phyloP scores from a whole-genome alignment of 805 yeast genomes.

The Ogataea haglerorum region DNA sequence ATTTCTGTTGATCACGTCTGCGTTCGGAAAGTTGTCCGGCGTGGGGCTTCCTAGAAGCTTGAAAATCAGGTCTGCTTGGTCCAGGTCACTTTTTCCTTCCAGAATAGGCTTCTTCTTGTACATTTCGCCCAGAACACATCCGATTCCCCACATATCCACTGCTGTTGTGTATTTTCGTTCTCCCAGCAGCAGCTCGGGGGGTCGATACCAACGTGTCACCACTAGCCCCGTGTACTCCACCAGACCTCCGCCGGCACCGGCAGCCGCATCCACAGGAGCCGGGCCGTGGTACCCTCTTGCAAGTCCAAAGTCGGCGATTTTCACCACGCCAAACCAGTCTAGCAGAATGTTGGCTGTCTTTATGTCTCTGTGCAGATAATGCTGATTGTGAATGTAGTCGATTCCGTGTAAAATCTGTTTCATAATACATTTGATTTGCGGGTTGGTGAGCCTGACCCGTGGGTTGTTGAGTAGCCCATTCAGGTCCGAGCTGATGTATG shows the following conservation, averaged over 20 bases:
- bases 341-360: conserved; percentile 94
- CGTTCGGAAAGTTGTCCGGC: conserved; percentile 57
- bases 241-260: conserved; percentile 52
- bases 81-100: conserved; percentile 80
- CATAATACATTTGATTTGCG: conserved; percentile 82
- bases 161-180: conserved; percentile 88
- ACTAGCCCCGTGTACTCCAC: conserved; percentile 61
- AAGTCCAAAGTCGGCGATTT: conserved; percentile 93
- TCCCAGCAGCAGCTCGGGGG: conserved; percentile 89
- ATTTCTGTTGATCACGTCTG: conserved; percentile 53
- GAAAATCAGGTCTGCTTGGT: conserved; percentile 83
- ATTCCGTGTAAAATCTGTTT: conserved; percentile 75
- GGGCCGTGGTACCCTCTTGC: conserved; percentile 59
- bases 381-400: conserved; percentile 65
- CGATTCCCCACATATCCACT: conserved; percentile 96
- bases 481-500: conserved; percentile 89
- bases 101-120: conserved; percentile 78
- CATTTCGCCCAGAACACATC: conserved; percentile 92
- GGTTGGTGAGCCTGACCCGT: conserved; percentile 49
- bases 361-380: conserved; percentile 81
- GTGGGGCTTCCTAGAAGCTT: conserved; percentile 79
- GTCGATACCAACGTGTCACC: conserved; percentile 96
- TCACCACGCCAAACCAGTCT: conserved; percentile 70
- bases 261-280: conserved; percentile 22
- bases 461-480: conserved; percentile 88